Conservation (phyloP, 257 asterid species). For the Lithospermum erythrorhizon region DNA sequence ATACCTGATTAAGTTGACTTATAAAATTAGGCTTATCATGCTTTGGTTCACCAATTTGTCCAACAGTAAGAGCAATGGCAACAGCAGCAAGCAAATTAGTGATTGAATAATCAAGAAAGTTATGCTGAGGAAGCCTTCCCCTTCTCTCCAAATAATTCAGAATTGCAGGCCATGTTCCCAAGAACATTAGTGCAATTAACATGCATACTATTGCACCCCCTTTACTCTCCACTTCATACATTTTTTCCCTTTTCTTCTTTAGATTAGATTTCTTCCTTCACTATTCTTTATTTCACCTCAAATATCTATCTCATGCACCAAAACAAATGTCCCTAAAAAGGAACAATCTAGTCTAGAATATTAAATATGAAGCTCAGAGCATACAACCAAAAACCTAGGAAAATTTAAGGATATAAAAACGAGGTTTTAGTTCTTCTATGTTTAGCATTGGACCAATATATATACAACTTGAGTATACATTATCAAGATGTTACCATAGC, state of each 20-base stretch:
- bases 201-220: constrained; percentile 47
- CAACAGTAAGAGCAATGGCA: constrained; percentile 32
- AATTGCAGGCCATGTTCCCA: constrained; percentile 56
- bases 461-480: background rate
- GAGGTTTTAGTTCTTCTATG: background rate
- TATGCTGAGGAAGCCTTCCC: constrained; percentile 51
- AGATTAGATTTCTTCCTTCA: background rate
- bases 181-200: constrained; percentile 30
- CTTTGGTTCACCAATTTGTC: constrained; percentile 30
- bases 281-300: background rate
- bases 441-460: background rate
- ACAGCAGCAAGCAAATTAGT: constrained; percentile 30
- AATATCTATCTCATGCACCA: background rate
- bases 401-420: background rate
- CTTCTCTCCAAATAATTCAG: constrained; percentile 36
- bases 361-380: background rate
- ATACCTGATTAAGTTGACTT: constrained; percentile 1
- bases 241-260: constrained; percentile 6
- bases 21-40: constrained; percentile 1
- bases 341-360: background rate
- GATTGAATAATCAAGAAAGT: constrained; percentile 37
- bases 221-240: constrained; percentile 44
- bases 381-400: background rate
- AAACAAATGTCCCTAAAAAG: background rate
- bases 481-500: background rate